phyloP scores from a whole-genome alignment of 495 filamentous ascomycete genomes.

The Trichoderma asperelloides region DNA sequence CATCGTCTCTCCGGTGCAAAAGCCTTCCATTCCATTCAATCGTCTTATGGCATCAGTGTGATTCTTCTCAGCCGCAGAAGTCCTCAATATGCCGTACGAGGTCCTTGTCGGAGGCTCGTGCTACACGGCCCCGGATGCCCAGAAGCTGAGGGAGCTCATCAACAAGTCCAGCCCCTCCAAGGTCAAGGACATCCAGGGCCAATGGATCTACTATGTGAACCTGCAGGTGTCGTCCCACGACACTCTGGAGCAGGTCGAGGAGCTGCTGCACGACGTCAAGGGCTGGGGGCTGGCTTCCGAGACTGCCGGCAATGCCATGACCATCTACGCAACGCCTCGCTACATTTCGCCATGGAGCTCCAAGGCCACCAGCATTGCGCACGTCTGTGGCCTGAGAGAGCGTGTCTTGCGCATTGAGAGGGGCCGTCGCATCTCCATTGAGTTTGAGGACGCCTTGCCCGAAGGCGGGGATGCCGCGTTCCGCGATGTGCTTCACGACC shows the following conservation, averaged over 20 bases:
- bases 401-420: constrained; percentile 79
- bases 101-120: constrained; percentile 38
- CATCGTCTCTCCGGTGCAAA: not conserved
- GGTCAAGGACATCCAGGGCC: constrained; percentile 34
- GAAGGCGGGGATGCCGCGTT: constrained; percentile 44
- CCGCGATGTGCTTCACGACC: constrained; percentile 70
- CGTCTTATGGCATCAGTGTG: not conserved
- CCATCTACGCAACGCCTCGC: constrained; percentile 45
- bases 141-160: constrained; percentile 40
- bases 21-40: not conserved
- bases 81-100: not conserved
- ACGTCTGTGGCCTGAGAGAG: constrained; percentile 75
- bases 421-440: constrained; percentile 61
- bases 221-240: constrained; percentile 7
- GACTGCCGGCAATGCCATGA: not conserved
- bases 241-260: not conserved
- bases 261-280: not conserved
- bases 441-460: constrained; percentile 43
- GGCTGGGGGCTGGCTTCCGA: constrained; percentile 2
- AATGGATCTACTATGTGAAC: constrained; percentile 41
- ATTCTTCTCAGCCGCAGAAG: not conserved
- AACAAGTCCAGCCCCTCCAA: constrained; percentile 33
- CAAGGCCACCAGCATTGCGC: constrained; percentile 85
- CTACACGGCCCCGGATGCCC: constrained; percentile 40
- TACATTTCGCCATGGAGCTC: constrained; percentile 97